Evolutionary conservation across 2,329 filamentous ascomycete species (phyloP).

Genomic region (Aspergillus sp.): DNA sequence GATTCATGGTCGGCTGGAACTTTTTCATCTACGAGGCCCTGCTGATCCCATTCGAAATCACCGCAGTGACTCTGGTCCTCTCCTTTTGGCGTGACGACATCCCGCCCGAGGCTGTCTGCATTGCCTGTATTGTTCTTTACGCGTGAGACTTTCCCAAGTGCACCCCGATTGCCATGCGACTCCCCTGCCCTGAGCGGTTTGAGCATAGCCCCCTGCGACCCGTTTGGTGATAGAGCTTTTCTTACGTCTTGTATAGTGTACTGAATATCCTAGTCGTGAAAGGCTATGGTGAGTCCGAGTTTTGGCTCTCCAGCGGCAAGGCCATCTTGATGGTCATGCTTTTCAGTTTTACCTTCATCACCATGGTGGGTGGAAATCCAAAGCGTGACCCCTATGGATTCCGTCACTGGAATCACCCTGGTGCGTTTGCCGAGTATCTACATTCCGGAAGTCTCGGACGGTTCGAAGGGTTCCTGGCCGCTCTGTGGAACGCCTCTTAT

Average conservation of each 20-base stretch:
- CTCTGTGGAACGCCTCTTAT: conserved; percentile 68
- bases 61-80: conserved; percentile 41
- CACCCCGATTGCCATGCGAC: background rate
- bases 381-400: conserved; percentile 68
- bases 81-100: conserved; percentile 41
- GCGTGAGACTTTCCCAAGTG: conserved; percentile 18
- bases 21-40: conserved; percentile 48
- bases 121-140: conserved; percentile 26
- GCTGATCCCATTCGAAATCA: conserved; percentile 43
- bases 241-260: conserved; percentile 27
- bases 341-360: conserved; percentile 72
- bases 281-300: conserved; percentile 66
- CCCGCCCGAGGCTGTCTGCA: conserved; percentile 35
- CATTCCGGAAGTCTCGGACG: conserved; percentile 61
- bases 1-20: conserved; percentile 48
- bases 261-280: conserved; percentile 69
- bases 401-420: conserved; percentile 60
- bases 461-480: conserved; percentile 57
- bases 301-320: conserved; percentile 54
- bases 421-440: conserved; percentile 66
- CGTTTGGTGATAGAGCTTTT: background rate
- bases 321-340: conserved; percentile 67
- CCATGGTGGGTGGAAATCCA: conserved; percentile 78
- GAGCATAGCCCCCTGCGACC: background rate
- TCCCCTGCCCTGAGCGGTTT: background rate